A percentile compares a stretch with the other conserved stretches of the same genome.
These are phyloP conservation scores for Dalbergia oliveri DNA, from an alignment of 306 rosid species.

Conservation along the genomic window DNA sequence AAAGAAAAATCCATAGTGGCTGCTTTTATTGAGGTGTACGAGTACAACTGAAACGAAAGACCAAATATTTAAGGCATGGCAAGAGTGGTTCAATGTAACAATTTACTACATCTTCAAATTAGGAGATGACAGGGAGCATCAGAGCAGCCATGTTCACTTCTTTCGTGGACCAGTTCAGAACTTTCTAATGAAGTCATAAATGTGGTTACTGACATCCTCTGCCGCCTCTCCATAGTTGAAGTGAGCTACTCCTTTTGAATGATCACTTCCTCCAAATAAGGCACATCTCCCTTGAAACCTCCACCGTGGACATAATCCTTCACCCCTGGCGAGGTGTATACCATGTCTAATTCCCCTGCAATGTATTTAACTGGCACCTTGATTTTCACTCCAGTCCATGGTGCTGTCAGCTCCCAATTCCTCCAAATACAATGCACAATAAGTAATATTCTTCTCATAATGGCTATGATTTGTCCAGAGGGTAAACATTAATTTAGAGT, in stretches of 20 bases:
- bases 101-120: too few relatives aligned
- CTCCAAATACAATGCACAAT: conserved; percentile 30
- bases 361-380: conserved; percentile 51
- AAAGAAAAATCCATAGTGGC: too few relatives aligned
- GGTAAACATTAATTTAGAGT: too few relatives aligned
- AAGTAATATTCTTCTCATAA: too few relatives aligned
- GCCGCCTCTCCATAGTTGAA: conserved; percentile 53
- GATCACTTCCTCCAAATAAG: conserved; percentile 48
- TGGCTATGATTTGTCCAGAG: too few relatives aligned
- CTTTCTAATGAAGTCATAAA: conserved; percentile 41
- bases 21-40: too few relatives aligned
- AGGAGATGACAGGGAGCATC: too few relatives aligned
- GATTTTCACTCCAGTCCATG: conserved; percentile 44
- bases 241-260: conserved; percentile 51
- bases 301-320: conserved; percentile 44
- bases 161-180: conserved; percentile 18
- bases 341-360: conserved; percentile 46
- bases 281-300: conserved; percentile 51
- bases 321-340: conserved; percentile 27
- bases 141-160: too few relatives aligned
- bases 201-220: conserved; percentile 42
- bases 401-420: conserved; percentile 50
- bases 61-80: too few relatives aligned
- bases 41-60: too few relatives aligned
- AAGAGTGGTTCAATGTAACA: too few relatives aligned